These are phyloP conservation scores for Cercospora sp. DNA, from an alignment of 2,329 filamentous ascomycete genomes.

Conservation along the genomic window DNA sequence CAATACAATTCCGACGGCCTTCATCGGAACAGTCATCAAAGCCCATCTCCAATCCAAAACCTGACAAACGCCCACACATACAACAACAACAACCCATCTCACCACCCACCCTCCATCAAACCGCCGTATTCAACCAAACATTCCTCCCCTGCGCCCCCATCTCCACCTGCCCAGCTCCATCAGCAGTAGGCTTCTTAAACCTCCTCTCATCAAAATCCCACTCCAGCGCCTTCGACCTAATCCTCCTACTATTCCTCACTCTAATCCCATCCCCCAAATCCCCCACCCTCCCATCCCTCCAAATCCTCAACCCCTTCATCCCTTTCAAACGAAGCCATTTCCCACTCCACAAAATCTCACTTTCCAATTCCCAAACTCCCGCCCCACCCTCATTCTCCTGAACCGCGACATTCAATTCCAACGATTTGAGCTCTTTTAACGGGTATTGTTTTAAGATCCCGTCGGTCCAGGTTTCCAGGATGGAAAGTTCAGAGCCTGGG, in stretches of 20 bases:
- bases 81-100: neutral
- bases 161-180: neutral
- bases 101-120: neutral
- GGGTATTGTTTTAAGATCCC: constrained; percentile 4
- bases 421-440: neutral
- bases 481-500: neutral
- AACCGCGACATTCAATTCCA: constrained; percentile 9
- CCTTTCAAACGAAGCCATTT: constrained; percentile 7
- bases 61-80: neutral
- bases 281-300: constrained; percentile 4
- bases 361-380: constrained; percentile 8
- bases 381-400: neutral
- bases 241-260: neutral
- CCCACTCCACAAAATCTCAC: constrained; percentile 18
- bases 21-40: neutral
- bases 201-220: neutral
- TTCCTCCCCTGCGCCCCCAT: neutral
- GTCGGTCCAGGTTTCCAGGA: constrained; percentile 13
- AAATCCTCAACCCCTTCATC: constrained; percentile 11
- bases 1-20: neutral
- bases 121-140: constrained; percentile 12
- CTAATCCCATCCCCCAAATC: neutral
- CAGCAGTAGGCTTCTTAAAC: neutral
- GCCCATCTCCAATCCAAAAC: neutral
- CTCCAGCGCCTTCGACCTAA: constrained; percentile 1